A percentile compares a stretch with the other conserved stretches of the same genome.
Conservation (phyloP, 805 yeast genomes). For the Ogataea nakhonphanomensis region DNA sequence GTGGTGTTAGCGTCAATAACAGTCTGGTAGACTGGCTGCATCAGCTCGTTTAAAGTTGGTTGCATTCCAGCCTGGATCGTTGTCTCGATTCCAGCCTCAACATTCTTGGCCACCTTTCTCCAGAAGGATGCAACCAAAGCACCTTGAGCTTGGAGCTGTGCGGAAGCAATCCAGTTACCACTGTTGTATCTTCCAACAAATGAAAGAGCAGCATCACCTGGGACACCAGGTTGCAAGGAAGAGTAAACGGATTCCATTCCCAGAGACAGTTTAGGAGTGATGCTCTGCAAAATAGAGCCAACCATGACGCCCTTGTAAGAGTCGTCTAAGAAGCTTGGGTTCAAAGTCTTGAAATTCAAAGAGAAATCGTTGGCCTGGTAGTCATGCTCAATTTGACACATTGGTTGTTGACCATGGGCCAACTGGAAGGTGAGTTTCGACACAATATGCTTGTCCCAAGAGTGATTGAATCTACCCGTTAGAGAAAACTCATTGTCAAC, state of each 20-base stretch:
- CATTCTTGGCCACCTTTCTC: conserved; percentile 88
- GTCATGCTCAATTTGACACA: conserved; percentile 96
- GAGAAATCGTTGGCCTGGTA: conserved; percentile 87
- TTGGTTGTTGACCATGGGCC: conserved; percentile 83
- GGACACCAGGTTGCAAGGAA: conserved; percentile 58
- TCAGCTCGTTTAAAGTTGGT: conserved; percentile 69
- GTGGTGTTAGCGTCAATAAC: conserved; percentile 89
- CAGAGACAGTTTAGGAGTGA: conserved; percentile 76
- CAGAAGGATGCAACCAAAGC: conserved; percentile 85
- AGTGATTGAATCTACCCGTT: conserved; percentile 86
- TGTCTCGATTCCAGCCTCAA: conserved; percentile 93
- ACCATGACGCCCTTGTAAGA: conserved; percentile 88
- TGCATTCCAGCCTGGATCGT: conserved; percentile 77
- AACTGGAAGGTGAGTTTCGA: conserved; percentile 86
- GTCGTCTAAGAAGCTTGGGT: conserved; percentile 77
- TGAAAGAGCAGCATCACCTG: conserved; percentile 89
- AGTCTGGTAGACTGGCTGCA: conserved; percentile 76
- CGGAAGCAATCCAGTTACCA: conserved; percentile 89
- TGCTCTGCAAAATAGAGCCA: conserved; percentile 84
- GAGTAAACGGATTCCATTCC: conserved; percentile 94
- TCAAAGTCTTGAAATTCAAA: conserved; percentile 82
- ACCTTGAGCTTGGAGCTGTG: conserved; percentile 92
- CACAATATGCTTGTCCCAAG: conserved; percentile 76
- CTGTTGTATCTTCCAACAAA: conserved; percentile 87
- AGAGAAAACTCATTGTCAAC: conserved; percentile 82